phyloP scores from a whole-genome alignment of 148 eudicot genomes.

The Linanthus parryae region DNA sequence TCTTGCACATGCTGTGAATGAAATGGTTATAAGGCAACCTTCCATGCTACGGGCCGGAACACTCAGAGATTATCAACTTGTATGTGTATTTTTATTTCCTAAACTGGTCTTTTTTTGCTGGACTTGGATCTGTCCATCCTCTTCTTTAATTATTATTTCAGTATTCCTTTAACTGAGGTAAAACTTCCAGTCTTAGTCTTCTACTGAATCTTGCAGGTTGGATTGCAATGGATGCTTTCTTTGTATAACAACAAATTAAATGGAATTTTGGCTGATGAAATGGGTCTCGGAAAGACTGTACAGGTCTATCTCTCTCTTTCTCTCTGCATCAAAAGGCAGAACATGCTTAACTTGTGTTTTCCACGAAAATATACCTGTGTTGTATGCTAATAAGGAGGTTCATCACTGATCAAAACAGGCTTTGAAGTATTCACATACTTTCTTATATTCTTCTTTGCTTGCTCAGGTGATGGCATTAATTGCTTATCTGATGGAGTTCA shows the following conservation, averaged over 20 bases:
- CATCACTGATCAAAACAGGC: no score
- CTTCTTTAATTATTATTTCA: conserved; percentile 2
- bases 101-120: neutral
- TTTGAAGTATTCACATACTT: no score
- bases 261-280: conserved; percentile 99
- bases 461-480: conserved; percentile 92
- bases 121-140: neutral
- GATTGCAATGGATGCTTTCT: conserved; percentile 99
- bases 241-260: conserved; percentile 93
- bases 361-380: no score
- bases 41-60: conserved; percentile 94
- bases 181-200: conserved; percentile 13
- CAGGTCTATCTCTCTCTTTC: conserved; percentile 42
- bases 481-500: conserved; percentile 96
- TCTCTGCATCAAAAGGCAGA: no score
- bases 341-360: no score
- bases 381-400: neutral
- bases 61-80: conserved; percentile 96
- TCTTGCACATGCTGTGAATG: conserved; percentile 98
- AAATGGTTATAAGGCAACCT: conserved; percentile 91
- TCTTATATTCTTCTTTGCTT: conserved; percentile 8
- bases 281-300: conserved; percentile 99
- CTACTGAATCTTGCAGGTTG: conserved; percentile 60
- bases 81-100: conserved; percentile 26
- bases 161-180: conserved; percentile 5